Evolutionary conservation across 2,329 filamentous ascomycete species (phyloP).

Genomic region (Fusarium hostae): DNA sequence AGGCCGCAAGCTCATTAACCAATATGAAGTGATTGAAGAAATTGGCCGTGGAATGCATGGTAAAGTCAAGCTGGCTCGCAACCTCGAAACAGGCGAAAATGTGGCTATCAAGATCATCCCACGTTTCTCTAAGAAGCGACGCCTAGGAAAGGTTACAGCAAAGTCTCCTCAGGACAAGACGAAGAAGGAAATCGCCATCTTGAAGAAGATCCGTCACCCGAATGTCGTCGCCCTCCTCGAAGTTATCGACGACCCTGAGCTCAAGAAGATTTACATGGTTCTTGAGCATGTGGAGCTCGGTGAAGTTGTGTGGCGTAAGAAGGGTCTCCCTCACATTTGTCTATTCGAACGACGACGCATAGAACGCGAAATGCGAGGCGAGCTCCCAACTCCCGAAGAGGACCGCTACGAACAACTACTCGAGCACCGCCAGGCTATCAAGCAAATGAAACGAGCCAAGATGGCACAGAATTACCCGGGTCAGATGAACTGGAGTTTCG

Average conservation of each 20-base stretch:
- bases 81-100: constrained; percentile 77
- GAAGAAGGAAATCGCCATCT: constrained; percentile 95
- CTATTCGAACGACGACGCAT: constrained; percentile 83
- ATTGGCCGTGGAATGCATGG: constrained; percentile 96
- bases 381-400: constrained; percentile 68
- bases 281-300: constrained; percentile 94
- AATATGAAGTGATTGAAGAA: constrained; percentile 97
- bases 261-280: constrained; percentile 98
- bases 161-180: constrained; percentile 78
- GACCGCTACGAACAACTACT: constrained; percentile 69
- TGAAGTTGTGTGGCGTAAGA: constrained; percentile 93
- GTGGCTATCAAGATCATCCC: constrained; percentile 99
- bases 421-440: constrained; percentile 67
- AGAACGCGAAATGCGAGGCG: constrained; percentile 74
- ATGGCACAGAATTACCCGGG: constrained; percentile 61
- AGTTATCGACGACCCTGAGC: constrained; percentile 95
- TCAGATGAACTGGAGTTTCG: constrained; percentile 82
- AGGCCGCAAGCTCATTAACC: constrained; percentile 95
- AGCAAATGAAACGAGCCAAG: constrained; percentile 67
- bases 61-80: constrained; percentile 94
- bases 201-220: constrained; percentile 98
- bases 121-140: constrained; percentile 90
- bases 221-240: constrained; percentile 96
- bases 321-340: constrained; percentile 85
- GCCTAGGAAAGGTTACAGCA: constrained; percentile 83